Evolutionary conservation across 2,329 filamentous ascomycete genomes (phyloP).

Genomic region (Cylindrodendrum hubeiense): DNA sequence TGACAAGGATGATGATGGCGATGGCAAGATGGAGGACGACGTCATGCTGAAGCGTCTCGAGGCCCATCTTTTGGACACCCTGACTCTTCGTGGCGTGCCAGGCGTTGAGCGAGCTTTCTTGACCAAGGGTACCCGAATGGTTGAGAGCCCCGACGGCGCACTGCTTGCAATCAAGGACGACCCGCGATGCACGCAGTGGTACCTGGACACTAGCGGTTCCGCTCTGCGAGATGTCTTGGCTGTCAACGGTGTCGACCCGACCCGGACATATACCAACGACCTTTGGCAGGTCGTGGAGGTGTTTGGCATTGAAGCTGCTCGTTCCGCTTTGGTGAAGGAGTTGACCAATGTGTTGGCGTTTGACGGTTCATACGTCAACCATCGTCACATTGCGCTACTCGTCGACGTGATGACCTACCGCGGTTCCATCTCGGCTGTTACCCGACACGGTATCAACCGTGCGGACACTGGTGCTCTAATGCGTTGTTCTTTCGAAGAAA

Average conservation of each 20-base stretch:
- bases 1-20: slow-evolving; percentile 77
- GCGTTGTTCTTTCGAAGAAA: slow-evolving; percentile 99
- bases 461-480: slow-evolving; percentile 98
- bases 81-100: slow-evolving; percentile 90
- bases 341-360: slow-evolving; percentile 94
- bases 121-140: slow-evolving; percentile 80
- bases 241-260: slow-evolving; percentile 89
- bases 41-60: slow-evolving; percentile 93
- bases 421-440: slow-evolving; percentile 94
- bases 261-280: slow-evolving; percentile 92
- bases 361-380: slow-evolving; percentile 99
- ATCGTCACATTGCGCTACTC: slow-evolving; percentile 93
- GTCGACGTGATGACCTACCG: slow-evolving; percentile 98
- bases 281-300: slow-evolving; percentile 95
- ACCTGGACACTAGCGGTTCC: slow-evolving; percentile 94
- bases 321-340: slow-evolving; percentile 87
- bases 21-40: slow-evolving; percentile 80
- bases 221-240: slow-evolving; percentile 85
- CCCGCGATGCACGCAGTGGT: slow-evolving; percentile 88
- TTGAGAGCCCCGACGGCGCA: slow-evolving; percentile 77
- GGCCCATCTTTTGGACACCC: slow-evolving; percentile 88
- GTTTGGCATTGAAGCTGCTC: slow-evolving; percentile 95
- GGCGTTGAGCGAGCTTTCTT: slow-evolving; percentile 94
- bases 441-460: slow-evolving; percentile 97
- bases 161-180: slow-evolving; percentile 81